These are phyloP conservation scores for Colletotrichum lindemuthianum DNA, from an alignment of 2,329 filamentous ascomycete genomes.

Conservation along the genomic window DNA sequence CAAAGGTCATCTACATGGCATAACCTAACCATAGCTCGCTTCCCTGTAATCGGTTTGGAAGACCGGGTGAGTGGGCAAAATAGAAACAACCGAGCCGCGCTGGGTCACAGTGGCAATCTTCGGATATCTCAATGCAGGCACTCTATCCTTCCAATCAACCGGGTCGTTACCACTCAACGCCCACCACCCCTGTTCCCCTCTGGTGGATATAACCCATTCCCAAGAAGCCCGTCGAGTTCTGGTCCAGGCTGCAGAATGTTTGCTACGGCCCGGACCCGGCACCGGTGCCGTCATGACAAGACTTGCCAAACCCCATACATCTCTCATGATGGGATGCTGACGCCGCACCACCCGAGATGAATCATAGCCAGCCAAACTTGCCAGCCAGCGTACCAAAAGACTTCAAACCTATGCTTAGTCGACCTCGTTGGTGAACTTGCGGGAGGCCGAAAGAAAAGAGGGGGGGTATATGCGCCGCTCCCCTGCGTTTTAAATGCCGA, in stretches of 20 bases:
- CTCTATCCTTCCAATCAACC: slow-evolving; percentile 16
- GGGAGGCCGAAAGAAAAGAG: not conserved
- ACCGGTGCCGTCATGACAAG: not conserved
- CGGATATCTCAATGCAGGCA: slow-evolving; percentile 16
- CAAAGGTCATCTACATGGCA: too few relatives aligned
- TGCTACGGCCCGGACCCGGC: too few relatives aligned
- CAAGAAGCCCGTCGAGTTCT: too few relatives aligned
- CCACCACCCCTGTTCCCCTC: too few relatives aligned
- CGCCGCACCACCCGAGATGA: not conserved
- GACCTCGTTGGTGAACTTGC: slow-evolving; percentile 14
- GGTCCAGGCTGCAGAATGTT: too few relatives aligned
- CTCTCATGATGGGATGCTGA: slow-evolving; percentile 14
- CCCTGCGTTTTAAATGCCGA: slow-evolving; percentile 36
- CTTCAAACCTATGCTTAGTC: not conserved
- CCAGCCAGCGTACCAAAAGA: slow-evolving; percentile 2
- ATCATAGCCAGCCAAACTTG: not conserved
- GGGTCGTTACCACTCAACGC: not conserved
- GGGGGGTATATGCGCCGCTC: slow-evolving; percentile 26
- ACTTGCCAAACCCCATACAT: not conserved
- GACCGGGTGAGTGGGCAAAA: not conserved
- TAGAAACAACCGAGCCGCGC: slow-evolving; percentile 1
- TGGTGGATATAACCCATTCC: too few relatives aligned
- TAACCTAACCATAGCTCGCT: too few relatives aligned
- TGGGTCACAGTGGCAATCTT: slow-evolving; percentile 8
- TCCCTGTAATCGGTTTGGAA: not conserved